These are phyloP conservation scores for Dactylellina drechsleri DNA, from an alignment of 2,329 filamentous ascomycete species.

Conservation along the genomic window DNA sequence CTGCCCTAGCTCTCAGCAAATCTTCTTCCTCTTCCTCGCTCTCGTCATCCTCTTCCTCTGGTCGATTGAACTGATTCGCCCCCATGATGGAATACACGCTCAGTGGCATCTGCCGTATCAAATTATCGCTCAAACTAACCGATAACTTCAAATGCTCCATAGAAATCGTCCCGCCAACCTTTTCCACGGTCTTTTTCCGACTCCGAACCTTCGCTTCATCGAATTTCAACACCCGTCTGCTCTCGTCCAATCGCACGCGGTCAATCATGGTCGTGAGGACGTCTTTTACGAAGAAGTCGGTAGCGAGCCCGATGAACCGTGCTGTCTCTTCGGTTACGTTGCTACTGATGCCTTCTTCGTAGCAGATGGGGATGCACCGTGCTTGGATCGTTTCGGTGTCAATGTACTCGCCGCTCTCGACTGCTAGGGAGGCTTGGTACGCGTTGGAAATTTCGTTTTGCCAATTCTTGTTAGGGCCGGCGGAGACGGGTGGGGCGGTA, in stretches of 20 bases:
- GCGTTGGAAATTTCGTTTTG: constrained; percentile 74
- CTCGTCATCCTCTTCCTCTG: constrained; percentile 42
- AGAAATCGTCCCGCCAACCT: constrained; percentile 51
- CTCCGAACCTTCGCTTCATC: constrained; percentile 37
- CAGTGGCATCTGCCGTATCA: constrained; percentile 54
- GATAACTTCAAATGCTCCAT: constrained; percentile 51
- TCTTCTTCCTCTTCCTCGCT: constrained; percentile 20
- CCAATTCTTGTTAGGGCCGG: constrained; percentile 64
- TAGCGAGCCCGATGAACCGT: constrained; percentile 72
- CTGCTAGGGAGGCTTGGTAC: constrained; percentile 71
- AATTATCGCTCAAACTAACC: constrained; percentile 48
- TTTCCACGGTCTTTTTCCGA: constrained; percentile 40
- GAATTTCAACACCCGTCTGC: constrained; percentile 31
- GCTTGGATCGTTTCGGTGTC: constrained; percentile 72
- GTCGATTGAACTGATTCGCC: constrained; percentile 29
- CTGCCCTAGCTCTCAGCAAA: constrained; percentile 24
- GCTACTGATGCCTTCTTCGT: constrained; percentile 71
- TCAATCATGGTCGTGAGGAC: constrained; percentile 72
- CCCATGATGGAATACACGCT: constrained; percentile 49
- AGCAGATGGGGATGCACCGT: constrained; percentile 75
- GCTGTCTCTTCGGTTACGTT: constrained; percentile 72
- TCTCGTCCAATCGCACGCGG: constrained; percentile 71
- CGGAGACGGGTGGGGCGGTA: constrained; percentile 45
- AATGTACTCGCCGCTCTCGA: constrained; percentile 76
- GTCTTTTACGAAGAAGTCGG: constrained; percentile 75